Percentiles rank a stretch among this genome's conserved stretches.
Evolutionary conservation across 2,329 filamentous ascomycete genomes (phyloP).

Genomic region (Alternaria panax): DNA sequence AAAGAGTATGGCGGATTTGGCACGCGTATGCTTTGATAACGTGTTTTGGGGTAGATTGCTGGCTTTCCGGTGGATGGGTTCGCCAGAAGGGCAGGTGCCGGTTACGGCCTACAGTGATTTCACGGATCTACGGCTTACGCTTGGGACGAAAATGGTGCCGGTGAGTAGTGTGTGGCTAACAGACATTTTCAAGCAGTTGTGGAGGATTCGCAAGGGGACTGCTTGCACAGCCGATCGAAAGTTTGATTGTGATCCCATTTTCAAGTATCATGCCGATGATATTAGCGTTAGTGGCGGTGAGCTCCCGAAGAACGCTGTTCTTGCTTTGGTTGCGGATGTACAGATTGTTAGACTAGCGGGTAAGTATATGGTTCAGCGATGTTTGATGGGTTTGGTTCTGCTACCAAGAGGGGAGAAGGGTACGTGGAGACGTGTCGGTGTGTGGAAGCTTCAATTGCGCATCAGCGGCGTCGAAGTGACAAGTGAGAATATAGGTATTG

Average conservation of each 20-base stretch:
- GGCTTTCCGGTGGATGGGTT: background rate
- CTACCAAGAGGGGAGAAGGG: background rate
- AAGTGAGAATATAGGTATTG: background rate
- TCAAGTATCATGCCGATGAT: slow-evolving; percentile 11
- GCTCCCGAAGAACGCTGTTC: background rate
- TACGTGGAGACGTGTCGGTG: slow-evolving; percentile 12
- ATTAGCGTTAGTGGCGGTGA: background rate
- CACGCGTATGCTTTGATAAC: background rate
- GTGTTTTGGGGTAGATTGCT: background rate
- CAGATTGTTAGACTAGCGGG: slow-evolving; percentile 10
- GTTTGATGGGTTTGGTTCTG: slow-evolving; percentile 8
- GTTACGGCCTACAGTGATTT: background rate
- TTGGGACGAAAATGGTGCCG: background rate
- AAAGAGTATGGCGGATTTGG: background rate
- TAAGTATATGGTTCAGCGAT: slow-evolving; percentile 5
- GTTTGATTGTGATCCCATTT: background rate
- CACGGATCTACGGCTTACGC: background rate
- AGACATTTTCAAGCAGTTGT: background rate
- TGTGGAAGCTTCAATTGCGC: slow-evolving; percentile 10
- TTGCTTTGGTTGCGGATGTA: slow-evolving; percentile 6
- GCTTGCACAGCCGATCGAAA: background rate
- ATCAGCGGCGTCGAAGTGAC: background rate
- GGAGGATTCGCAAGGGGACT: background rate
- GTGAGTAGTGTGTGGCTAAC: background rate
- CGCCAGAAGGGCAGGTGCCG: background rate